Base-by-base conservation (phyloP, 257 asterid genomes). In the Solanum tarapatanum region DNA sequence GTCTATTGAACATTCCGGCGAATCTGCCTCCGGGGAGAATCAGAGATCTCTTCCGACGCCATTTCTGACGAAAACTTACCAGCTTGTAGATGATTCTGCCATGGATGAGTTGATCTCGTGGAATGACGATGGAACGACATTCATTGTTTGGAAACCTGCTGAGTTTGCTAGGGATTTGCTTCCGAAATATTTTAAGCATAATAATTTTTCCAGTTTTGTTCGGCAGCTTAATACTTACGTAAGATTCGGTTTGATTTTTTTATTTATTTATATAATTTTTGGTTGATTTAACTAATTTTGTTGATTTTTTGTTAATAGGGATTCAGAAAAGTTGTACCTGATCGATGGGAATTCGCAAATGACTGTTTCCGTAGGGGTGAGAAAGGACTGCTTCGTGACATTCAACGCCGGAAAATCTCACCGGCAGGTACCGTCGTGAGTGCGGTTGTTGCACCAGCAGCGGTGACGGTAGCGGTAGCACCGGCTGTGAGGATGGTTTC, bases 201-300 rank as follows among this genome's bases (percentile, higher is more conserved):
- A 96, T 86, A 96, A 96, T 92, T 95, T 96, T 91, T 96, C 98
- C 66, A 96, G 99, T 87, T 96, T 96, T 72, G 99, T 96, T 86
- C 94, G 99, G 28, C 98, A 95, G 77, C 96, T 96, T 86, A 96
- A 95, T 80, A 95, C 99, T 64, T 95, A 95, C 87, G 99, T 95
- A 74, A 90, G 91, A 43, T 14, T 24, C 24, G 23, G 23, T 6
- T 8, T 24, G 2, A 9, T 79, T 21, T 9, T 2, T 41, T 33
- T 33, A 33, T 33, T 35, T 35, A 35, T 64, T 21, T 55, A 17
- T 55, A 17, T 16, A 6, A 2, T 72, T 24, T 11, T 32, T 69
- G 8, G 14, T 35, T 68, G 60, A 64, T 66, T 39, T 41, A n/a
- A n/a, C 24, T 72, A 26, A 26, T 43, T 75, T 73, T 41, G 9